Evolutionary conservation across 208 protist genomes (phyloP), one percentile per base, ranked within the genome.

Genomic region (Crithidia thermophila): DNA sequence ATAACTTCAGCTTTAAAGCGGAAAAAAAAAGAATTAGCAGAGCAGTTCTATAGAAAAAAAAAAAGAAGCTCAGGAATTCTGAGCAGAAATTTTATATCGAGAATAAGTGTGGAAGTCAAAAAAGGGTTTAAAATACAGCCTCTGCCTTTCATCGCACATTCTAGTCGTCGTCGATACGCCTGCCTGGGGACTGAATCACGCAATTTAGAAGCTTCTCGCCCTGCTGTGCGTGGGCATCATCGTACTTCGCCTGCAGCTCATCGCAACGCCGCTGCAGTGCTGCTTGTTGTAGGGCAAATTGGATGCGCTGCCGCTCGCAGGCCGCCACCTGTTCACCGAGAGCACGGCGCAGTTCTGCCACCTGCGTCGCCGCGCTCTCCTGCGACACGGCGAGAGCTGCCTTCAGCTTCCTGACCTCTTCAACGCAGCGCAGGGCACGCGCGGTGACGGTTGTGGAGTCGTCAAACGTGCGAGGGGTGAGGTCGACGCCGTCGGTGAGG

Each of bases 361-460:
- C 43, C 36, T 67, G 55, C 20, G n/a, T 14, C 2, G 13, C 55
- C 18, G 1, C 45, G 55, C 69, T 75, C 37, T 69, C 23, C 55
- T 69, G 61, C 25, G 56, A 28, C 14, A 75, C 69, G 5, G 33
- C 11, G 10, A 75, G 33, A 9, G 47, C 55, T 34, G 55, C 69
- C 23, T 75, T 75, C 4, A 75, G 39, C 30, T 59, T 68, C 36
- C 50, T 47, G 10, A 55, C 55, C 56, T 75, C 69, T 20, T n/a
- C 36, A 0, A 75, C 43, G 30, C 69, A 75, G 25, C 69, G 53
- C 45, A 59, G 31, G 21, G 69, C 69, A 13, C 55, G 69, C 0
- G 28, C 52, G 1, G 55, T 58, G 61, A 69, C 53, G 28, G 69
- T 75, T 2, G 55, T 20, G 0, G 25, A 43, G n/a, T 43, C 16